Evolutionary conservation across 208 protist genomes (phyloP).

Genomic region (Leishmania lainsoni): DNA sequence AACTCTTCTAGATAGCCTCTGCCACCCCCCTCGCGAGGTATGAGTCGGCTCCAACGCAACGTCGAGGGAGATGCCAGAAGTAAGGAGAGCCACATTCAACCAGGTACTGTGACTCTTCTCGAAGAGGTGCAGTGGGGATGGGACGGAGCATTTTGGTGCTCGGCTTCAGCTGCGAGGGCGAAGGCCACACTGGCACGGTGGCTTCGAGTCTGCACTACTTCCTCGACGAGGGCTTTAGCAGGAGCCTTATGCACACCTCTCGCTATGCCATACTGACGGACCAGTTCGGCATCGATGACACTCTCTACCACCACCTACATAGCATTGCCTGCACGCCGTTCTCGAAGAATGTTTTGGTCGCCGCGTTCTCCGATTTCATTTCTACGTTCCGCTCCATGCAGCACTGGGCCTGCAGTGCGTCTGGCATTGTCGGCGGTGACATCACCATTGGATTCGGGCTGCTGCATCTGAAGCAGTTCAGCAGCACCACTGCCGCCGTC

Average conservation of each 20-base stretch:
- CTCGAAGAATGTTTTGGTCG: too few species aligned
- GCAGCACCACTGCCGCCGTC: constrained; percentile 28
- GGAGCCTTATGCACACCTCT: constrained; percentile 46
- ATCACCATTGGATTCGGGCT: constrained; percentile 36
- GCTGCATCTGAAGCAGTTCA: constrained; percentile 31
- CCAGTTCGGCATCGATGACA: constrained; percentile 31
- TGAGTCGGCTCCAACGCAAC: neutral
- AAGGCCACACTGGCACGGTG: constrained; percentile 41
- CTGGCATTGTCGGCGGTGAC: constrained; percentile 15
- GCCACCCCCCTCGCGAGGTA: neutral
- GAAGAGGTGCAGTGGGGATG: constrained; percentile 21
- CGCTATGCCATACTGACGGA: constrained; percentile 57
- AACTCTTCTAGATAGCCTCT: neutral
- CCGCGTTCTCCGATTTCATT: constrained; percentile 12
- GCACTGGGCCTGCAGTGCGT: constrained; percentile 59
- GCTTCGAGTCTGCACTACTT: constrained; percentile 52
- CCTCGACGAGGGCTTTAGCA: constrained; percentile 53
- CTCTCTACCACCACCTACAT: constrained; percentile 24
- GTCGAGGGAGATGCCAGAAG: neutral
- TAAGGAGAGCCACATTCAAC: constrained; percentile 33
- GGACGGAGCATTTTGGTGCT: constrained; percentile 42
- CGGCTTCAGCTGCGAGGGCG: constrained; percentile 45
- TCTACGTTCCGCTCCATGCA: constrained; percentile 65
- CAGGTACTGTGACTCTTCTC: constrained; percentile 35
- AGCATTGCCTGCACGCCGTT: constrained; percentile 20